Evolutionary conservation across 1,139 yeast genomes (phyloP).

Genomic region (Lodderomyces metapsilosis): DNA sequence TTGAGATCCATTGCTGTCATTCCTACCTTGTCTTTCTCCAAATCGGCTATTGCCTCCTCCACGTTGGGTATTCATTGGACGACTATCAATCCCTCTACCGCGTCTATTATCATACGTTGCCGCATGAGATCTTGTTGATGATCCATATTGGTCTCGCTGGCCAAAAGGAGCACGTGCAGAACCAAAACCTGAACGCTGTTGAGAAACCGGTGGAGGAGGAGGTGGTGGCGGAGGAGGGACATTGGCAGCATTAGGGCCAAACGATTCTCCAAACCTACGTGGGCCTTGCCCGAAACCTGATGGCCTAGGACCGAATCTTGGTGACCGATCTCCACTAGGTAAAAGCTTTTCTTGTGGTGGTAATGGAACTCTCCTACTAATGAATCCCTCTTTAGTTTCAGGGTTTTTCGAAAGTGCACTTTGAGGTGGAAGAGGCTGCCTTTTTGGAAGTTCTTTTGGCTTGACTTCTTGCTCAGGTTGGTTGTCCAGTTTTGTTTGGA

Average conservation of each 20-base stretch:
- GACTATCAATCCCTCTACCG: neutral
- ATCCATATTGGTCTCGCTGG: neutral
- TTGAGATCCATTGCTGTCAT: constrained; percentile 9
- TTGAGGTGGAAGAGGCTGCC: constrained; percentile 4
- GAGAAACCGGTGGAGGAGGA: constrained; percentile 9
- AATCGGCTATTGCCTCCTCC: neutral
- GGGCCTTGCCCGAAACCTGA: neutral
- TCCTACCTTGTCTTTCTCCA: neutral
- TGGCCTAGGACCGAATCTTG: constrained; percentile 2
- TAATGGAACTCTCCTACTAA: constrained; percentile 12
- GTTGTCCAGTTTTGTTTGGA: neutral
- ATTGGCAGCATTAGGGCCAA: neutral
- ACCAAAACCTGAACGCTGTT: neutral
- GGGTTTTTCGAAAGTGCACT: neutral
- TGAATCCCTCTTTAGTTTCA: neutral
- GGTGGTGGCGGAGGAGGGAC: constrained; percentile 10
- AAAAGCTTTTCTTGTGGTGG: constrained; percentile 15
- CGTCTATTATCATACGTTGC: constrained; percentile 3
- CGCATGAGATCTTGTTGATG: neutral
- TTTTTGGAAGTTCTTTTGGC: neutral
- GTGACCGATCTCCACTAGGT: neutral
- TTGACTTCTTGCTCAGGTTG: neutral
- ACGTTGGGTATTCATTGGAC: neutral
- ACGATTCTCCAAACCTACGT: neutral
- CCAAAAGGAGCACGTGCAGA: constrained; percentile 1